Base-by-base conservation (phyloP, 2,329 filamentous ascomycete genomes). In the Exophiala sp. region DNA sequence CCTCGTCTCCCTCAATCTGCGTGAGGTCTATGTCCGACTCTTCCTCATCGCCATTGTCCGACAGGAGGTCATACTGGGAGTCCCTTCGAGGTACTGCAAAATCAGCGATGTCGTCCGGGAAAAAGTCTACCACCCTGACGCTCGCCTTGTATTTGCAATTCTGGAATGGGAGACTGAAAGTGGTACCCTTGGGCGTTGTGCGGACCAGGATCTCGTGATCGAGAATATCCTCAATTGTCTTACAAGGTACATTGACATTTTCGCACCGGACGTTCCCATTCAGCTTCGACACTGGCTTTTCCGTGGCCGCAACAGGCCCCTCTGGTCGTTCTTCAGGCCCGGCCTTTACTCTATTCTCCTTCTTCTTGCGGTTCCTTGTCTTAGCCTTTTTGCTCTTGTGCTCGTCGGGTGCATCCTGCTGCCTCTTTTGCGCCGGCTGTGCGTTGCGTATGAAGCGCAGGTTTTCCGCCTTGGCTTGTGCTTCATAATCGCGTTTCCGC, bases 91-190 rank as follows among this genome's bases (percentile, higher is more conserved):
- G 67, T 35, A 73, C 61, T 2, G 85, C 73, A 64, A 96, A 96
- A 50, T 91, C 80, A 56, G 82, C 77, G 1, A 96, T 69, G 1
- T 74, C 73, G 2, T 74, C 68, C 0, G 91, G 91, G 50, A 77
- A 80, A 65, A 86, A 96, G 68, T 95, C 87, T 29, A 95, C 77
- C 1, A 95, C 83, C n/a, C 87, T 83, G 29, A 87, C 82, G 18
- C 80, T 73, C 23, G 46, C 47, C 40, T 81, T 79, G 64, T 89
- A 89, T 35, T 81, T 85, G 49, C 77, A 70, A 62, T 90, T 88
- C 49, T 82, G 74, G 61, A 95, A 95, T 0, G 89, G 87, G 0
- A 90, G 62, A 2, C 61, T 63, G 50, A 73, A 73, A 18, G 65
- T 56, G n/a, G 70, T 63, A 2, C 71, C 72, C 1, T 64, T 68